Percentiles rank a stretch among this genome's conserved stretches.
Evolutionary conservation across 2,329 filamentous ascomycete species (phyloP).

Genomic region (Ascomycota sp.): DNA sequence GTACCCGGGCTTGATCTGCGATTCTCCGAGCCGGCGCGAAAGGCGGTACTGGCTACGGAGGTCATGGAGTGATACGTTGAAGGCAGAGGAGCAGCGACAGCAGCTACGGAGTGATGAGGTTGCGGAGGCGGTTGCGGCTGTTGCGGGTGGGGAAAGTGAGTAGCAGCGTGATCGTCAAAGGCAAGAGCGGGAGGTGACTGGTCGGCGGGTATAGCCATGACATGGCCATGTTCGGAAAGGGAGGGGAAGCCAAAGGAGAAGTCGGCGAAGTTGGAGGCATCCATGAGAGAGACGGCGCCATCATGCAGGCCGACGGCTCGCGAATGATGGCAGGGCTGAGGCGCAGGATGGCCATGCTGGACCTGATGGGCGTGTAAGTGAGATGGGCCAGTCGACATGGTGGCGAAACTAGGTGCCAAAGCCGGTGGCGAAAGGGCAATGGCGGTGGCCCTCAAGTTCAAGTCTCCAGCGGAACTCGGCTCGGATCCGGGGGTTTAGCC

Average conservation of each 20-base stretch:
- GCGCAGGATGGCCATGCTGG: slow-evolving; percentile 9
- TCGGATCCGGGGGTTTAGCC: no score
- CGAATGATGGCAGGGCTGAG: slow-evolving; percentile 7
- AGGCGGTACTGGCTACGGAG: slow-evolving; percentile 4
- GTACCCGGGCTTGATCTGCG: slow-evolving; percentile 14
- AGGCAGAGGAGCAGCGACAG: slow-evolving; percentile 4
- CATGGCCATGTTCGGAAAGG: slow-evolving; percentile 10
- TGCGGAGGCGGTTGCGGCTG: background rate
- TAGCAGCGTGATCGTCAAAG: slow-evolving; percentile 11
- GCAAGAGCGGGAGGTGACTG: slow-evolving; percentile 11
- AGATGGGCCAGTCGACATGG: slow-evolving; percentile 12
- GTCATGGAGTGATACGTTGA: slow-evolving; percentile 6
- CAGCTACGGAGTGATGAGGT: slow-evolving; percentile 1
- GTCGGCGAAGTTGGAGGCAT: slow-evolving; percentile 28
- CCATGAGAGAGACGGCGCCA: slow-evolving; percentile 15
- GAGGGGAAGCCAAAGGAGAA: slow-evolving; percentile 29
- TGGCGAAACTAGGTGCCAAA: slow-evolving; percentile 1
- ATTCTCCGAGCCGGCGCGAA: slow-evolving; percentile 7
- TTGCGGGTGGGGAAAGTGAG: slow-evolving; percentile 15
- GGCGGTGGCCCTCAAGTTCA: no score
- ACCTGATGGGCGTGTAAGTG: slow-evolving; percentile 9
- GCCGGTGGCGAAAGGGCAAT: no score
- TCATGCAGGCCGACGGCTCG: slow-evolving; percentile 6
- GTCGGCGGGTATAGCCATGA: slow-evolving; percentile 10
- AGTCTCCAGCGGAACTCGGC: no score